Percentiles rank a stretch among this genome's conserved stretches.
Conservation (phyloP, 441 rosid genomes). For the Aquilaria agallochum region DNA sequence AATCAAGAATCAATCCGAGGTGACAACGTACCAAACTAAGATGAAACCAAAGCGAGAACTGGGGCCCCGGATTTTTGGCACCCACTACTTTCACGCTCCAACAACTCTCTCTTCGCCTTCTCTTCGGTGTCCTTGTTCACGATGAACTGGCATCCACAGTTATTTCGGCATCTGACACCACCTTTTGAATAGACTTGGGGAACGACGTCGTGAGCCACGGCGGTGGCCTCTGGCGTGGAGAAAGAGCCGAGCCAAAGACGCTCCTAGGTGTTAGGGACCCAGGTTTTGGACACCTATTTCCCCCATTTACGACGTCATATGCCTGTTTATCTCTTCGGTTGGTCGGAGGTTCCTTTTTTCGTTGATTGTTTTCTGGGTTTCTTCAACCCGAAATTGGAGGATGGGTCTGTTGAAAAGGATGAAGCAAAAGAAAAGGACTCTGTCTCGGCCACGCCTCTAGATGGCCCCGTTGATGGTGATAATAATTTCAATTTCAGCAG, state of each 20-base stretch:
- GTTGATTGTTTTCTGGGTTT: no score
- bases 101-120: not conserved
- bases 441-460: no score
- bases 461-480: no score
- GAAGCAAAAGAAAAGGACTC: no score
- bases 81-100: conserved; percentile 9
- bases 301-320: conserved; percentile 83
- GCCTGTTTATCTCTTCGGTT: conserved; percentile 47
- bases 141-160: conserved; percentile 58
- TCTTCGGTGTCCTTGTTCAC: not conserved
- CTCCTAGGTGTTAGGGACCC: conserved; percentile 63
- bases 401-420: no score
- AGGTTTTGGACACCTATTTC: conserved; percentile 87
- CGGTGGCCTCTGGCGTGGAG: conserved; percentile 69
- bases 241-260: conserved; percentile 92
- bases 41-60: no score
- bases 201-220: conserved; percentile 86
- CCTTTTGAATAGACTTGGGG: conserved; percentile 62
- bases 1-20: no score
- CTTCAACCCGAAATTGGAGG: no score
- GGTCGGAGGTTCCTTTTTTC: no score
- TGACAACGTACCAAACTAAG: no score
- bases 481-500: no score
- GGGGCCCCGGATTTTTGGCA: not conserved
- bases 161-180: conserved; percentile 85